phyloP scores from a whole-genome alignment of 768 basidiomycete genomes.

The Mycena capillaripes region DNA sequence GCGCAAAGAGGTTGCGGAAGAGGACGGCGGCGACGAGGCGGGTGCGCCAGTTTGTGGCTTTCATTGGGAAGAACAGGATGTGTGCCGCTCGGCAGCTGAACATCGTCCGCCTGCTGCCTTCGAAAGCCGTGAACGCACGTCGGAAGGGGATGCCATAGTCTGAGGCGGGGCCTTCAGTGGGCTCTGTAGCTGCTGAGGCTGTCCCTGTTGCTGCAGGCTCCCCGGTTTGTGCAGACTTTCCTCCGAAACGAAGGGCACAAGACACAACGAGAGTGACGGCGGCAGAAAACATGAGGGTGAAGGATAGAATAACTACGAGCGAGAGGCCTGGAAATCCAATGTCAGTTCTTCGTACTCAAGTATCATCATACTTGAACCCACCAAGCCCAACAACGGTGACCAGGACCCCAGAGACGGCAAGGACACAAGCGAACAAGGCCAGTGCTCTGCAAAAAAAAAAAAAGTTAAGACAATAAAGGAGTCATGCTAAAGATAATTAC shows the following conservation, averaged over 20 bases:
- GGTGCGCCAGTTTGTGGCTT: neutral
- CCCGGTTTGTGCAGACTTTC: neutral
- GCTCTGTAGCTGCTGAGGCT: neutral
- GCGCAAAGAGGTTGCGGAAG: slow-evolving; percentile 10
- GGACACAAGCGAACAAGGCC: neutral
- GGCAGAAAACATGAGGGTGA: neutral
- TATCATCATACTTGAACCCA: neutral
- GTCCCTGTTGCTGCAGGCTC: neutral
- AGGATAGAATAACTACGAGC: neutral
- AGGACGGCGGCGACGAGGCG: neutral
- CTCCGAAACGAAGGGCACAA: neutral
- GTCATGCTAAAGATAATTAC: neutral
- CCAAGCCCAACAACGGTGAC: neutral
- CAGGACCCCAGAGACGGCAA: neutral
- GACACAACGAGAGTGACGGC: neutral
- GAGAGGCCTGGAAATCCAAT: neutral
- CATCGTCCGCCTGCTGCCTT: too few species aligned
- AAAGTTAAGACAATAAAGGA: too few species aligned
- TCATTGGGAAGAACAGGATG: too few species aligned
- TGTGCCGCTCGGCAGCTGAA: too few species aligned
- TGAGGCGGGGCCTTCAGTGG: neutral
- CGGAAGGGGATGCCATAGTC: neutral
- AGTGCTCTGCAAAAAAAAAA: neutral
- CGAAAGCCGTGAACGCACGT: neutral
- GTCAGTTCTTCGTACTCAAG: neutral